Percentiles rank a stretch among this genome's conserved stretches.
phyloP scores from a whole-genome alignment of 2,329 filamentous ascomycete species.

The Cercospora zeae-maydis region DNA sequence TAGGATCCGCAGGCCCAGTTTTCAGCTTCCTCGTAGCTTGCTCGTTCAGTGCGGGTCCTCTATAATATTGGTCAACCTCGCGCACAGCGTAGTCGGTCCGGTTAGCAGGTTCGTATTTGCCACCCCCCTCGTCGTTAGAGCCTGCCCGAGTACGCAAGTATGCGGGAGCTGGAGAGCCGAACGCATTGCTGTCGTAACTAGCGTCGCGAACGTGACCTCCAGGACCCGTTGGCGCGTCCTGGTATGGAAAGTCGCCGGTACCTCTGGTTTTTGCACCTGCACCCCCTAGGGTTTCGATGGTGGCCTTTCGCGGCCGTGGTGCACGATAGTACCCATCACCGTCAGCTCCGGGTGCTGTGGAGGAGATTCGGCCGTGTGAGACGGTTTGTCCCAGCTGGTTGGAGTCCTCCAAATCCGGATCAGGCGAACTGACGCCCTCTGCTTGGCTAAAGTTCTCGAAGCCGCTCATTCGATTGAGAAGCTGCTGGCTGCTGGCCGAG shows the following conservation, averaged over 20 bases:
- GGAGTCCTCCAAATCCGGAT: slow-evolving; percentile 20
- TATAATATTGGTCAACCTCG: slow-evolving; percentile 96
- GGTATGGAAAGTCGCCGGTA: slow-evolving; percentile 39
- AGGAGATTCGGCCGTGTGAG: slow-evolving; percentile 11
- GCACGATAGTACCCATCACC: slow-evolving; percentile 83
- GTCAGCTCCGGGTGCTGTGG: slow-evolving; percentile 20
- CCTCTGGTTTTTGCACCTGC: slow-evolving; percentile 44
- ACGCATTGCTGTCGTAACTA: slow-evolving; percentile 37
- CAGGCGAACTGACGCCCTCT: slow-evolving; percentile 53
- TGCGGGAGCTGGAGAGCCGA: slow-evolving; percentile 51
- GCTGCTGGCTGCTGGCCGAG: slow-evolving; percentile 59
- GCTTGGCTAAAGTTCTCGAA: slow-evolving; percentile 55
- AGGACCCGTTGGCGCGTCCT: slow-evolving; percentile 39
- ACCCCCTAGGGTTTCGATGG: slow-evolving; percentile 52
- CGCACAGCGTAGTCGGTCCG: slow-evolving; percentile 83
- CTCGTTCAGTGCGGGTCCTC: slow-evolving; percentile 80
- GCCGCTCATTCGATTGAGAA: slow-evolving; percentile 53
- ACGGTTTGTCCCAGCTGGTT: slow-evolving; percentile 9
- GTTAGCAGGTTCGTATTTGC: slow-evolving; percentile 5
- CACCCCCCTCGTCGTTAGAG: slow-evolving; percentile 45
- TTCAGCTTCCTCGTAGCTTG: slow-evolving; percentile 79
- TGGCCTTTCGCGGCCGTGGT: slow-evolving; percentile 67
- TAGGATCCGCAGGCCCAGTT: slow-evolving; percentile 92
- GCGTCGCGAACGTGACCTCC: slow-evolving; percentile 30
- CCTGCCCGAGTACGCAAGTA: slow-evolving; percentile 53